Evolutionary conservation across 208 protist species (phyloP).

Genomic region (Crithidia sp.): DNA sequence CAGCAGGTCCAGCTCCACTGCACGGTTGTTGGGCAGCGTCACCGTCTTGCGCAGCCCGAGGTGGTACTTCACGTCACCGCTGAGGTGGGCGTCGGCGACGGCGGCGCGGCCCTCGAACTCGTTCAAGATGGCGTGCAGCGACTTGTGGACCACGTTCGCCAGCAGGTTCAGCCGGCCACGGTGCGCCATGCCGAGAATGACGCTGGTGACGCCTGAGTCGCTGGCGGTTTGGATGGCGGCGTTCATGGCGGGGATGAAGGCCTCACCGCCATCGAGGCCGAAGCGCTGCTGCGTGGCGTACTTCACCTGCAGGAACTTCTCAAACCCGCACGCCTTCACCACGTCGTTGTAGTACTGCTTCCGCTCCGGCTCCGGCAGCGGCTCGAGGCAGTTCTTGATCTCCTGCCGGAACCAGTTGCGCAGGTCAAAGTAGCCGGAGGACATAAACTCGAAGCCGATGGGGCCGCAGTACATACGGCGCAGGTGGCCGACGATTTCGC

Average conservation of each 20-base stretch:
- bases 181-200: constrained; percentile 98
- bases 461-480: constrained; percentile 88
- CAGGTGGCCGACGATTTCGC: constrained; percentile 77
- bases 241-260: constrained; percentile 96
- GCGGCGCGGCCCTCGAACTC: constrained; percentile 87
- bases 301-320: constrained; percentile 94
- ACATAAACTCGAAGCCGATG: constrained; percentile 97
- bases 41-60: constrained; percentile 89
- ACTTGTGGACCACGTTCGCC: constrained; percentile 96
- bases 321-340: constrained; percentile 93
- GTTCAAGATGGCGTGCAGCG: constrained; percentile 84
- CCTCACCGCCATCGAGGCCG: constrained; percentile 97
- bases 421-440: constrained; percentile 93
- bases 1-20: constrained; percentile 95
- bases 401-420: constrained; percentile 96
- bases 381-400: constrained; percentile 74
- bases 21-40: constrained; percentile 70
- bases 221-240: constrained; percentile 86
- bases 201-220: constrained; percentile 83
- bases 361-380: constrained; percentile 64
- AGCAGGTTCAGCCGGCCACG: constrained; percentile 97
- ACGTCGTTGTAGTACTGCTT: constrained; percentile 74
- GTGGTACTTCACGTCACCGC: constrained; percentile 99
- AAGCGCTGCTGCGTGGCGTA: constrained; percentile 96
- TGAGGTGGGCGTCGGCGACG: constrained; percentile 40